Conservation (phyloP, 371 early-diverging fungal species). For the Chytridium lagenaria region DNA sequence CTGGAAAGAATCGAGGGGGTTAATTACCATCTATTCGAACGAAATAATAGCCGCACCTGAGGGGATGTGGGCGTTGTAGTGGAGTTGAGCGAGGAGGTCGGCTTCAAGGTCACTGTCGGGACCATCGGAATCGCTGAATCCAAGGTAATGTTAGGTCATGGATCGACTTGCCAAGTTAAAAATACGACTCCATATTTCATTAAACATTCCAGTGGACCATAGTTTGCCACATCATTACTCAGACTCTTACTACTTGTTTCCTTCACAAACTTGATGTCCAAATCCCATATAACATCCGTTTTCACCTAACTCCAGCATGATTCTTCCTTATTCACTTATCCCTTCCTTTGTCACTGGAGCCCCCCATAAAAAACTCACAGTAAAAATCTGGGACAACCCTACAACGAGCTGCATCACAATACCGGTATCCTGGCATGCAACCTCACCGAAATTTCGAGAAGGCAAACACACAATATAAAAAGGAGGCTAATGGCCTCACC, state of each 20-base stretch:
- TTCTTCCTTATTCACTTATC: too few species aligned
- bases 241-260: too few species aligned
- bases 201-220: too few species aligned
- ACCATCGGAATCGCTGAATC: background rate
- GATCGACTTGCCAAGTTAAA: too few species aligned
- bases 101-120: slow-evolving; percentile 1
- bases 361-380: background rate
- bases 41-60: background rate
- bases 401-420: background rate
- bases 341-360: too few species aligned
- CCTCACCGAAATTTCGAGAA: too few species aligned
- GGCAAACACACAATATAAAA: background rate
- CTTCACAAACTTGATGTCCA: too few species aligned
- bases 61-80: background rate
- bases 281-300: too few species aligned
- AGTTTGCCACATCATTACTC: too few species aligned
- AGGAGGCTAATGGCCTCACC: background rate
- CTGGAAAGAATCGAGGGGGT: background rate
- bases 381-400: background rate
- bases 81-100: slow-evolving; percentile 5
- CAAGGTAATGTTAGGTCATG: background rate
- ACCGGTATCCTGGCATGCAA: background rate
- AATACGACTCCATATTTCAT: too few species aligned
- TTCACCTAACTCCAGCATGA: too few species aligned
- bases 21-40: background rate